Conservation (phyloP, 2,329 filamentous ascomycete genomes). For the Colletotrichum abscissum region DNA sequence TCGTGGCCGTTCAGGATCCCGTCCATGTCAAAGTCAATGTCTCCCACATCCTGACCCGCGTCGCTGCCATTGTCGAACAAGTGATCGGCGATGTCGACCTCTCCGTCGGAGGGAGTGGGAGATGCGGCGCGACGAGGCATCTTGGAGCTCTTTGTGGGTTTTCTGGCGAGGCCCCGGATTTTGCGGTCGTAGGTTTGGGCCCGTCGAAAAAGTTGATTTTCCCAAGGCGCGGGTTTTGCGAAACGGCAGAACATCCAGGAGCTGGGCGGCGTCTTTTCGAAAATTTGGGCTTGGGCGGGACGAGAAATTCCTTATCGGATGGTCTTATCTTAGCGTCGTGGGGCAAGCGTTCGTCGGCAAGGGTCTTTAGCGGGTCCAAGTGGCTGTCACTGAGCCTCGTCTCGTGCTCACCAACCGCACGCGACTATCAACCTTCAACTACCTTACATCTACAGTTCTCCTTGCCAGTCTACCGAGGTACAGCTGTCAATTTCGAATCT, state of each 20-base stretch:
- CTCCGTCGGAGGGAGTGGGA: constrained; percentile 87
- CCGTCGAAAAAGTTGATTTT: not conserved
- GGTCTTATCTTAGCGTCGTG: constrained; percentile 33
- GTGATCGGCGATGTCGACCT: constrained; percentile 87
- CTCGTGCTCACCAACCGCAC: constrained; percentile 11
- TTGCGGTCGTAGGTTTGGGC: constrained; percentile 1
- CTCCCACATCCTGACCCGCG: constrained; percentile 53
- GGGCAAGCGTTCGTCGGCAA: constrained; percentile 2
- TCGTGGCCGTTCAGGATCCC: constrained; percentile 69
- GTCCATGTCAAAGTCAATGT: constrained; percentile 65
- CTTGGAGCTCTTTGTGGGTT: not conserved
- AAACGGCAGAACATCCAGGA: constrained; percentile 20
- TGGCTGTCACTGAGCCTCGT: constrained; percentile 20
- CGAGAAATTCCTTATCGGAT: constrained; percentile 37
- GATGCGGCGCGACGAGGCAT: constrained; percentile 84
- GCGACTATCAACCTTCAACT: not conserved
- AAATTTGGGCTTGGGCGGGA: constrained; percentile 31
- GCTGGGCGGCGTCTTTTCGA: constrained; percentile 17
- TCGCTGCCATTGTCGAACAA: constrained; percentile 69
- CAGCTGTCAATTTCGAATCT: not conserved
- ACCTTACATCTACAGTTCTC: not conserved
- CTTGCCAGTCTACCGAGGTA: not conserved
- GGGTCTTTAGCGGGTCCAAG: constrained; percentile 12
- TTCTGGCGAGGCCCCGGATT: not conserved
- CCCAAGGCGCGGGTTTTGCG: constrained; percentile 1